Percentiles rank a stretch among this genome's conserved stretches.
Conservation (phyloP, 2,329 filamentous ascomycete genomes). For the Didymella arachidicola region DNA sequence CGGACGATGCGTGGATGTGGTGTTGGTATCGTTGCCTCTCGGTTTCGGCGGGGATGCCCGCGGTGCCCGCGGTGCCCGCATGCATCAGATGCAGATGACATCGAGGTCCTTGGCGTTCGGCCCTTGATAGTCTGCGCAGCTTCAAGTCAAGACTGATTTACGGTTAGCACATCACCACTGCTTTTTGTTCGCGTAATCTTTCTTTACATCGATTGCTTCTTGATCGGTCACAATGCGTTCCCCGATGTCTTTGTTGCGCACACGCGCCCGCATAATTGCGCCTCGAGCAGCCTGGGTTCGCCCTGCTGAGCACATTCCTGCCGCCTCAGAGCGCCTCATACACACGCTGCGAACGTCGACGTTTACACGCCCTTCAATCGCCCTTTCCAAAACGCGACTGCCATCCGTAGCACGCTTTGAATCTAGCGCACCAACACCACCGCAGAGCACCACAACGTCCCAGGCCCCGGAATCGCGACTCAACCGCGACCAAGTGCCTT, state of each 20-base stretch:
- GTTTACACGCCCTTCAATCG: conserved; percentile 26
- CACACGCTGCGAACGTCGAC: conserved; percentile 43
- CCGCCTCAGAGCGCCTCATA: conserved; percentile 32
- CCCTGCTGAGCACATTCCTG: conserved; percentile 36
- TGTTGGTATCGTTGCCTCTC: conserved; percentile 8
- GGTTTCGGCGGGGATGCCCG: conserved; percentile 15
- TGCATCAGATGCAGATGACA: conserved; percentile 32
- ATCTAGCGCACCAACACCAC: conserved; percentile 33
- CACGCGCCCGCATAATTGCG: conserved; percentile 29
- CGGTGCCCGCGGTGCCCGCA: conserved; percentile 21
- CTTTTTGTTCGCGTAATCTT: not conserved
- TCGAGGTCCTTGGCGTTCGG: conserved; percentile 19
- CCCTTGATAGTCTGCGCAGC: conserved; percentile 20
- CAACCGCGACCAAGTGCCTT: conserved; percentile 60
- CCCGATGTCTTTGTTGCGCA: conserved; percentile 34
- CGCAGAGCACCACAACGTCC: conserved; percentile 35
- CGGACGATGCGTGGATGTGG: conserved; percentile 3
- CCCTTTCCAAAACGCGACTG: conserved; percentile 21
- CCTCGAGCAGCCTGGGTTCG: conserved; percentile 25
- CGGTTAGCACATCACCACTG: not conserved
- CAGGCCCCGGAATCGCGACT: conserved; percentile 46
- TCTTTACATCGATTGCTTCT: not conserved
- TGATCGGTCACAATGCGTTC: conserved; percentile 33
- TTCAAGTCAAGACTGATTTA: conserved; percentile 7
- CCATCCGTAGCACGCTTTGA: conserved; percentile 34